Evolutionary conservation across 495 filamentous ascomycete genomes (phyloP).

Genomic region (Hyaloscypha hepaticicola): DNA sequence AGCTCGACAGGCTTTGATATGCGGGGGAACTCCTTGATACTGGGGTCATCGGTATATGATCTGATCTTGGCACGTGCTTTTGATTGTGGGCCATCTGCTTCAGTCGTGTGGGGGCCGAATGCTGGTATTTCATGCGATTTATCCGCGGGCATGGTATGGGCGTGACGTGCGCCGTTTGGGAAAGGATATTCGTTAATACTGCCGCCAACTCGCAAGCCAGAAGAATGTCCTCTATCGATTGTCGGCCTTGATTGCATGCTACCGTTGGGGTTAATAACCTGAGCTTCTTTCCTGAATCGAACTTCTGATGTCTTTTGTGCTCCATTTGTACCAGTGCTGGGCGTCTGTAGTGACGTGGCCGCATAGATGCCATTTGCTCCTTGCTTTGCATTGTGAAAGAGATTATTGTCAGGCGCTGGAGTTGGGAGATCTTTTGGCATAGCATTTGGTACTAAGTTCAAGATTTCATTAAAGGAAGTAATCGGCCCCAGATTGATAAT

Average conservation of each 20-base stretch:
- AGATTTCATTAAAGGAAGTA: constrained; percentile 4
- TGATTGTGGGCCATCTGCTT: constrained; percentile 36
- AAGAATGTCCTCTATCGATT: constrained; percentile 9
- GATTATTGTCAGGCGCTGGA: constrained; percentile 9
- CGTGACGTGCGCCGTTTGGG: neutral
- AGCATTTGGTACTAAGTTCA: neutral
- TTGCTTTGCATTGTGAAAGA: constrained; percentile 4
- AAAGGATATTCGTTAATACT: constrained; percentile 7
- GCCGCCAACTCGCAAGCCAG: constrained; percentile 7
- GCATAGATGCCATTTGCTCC: neutral
- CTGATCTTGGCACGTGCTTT: constrained; percentile 40
- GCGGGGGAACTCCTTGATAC: constrained; percentile 43
- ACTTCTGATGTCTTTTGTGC: neutral
- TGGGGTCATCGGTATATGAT: constrained; percentile 43
- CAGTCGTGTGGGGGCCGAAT: constrained; percentile 17
- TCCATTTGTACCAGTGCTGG: neutral
- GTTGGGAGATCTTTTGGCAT: constrained; percentile 17
- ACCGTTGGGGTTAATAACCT: neutral
- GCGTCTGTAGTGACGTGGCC: neutral
- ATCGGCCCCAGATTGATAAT: constrained; percentile 18
- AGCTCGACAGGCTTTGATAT: constrained; percentile 57
- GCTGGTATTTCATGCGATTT: constrained; percentile 20
- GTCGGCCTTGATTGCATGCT: neutral
- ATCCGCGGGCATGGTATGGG: constrained; percentile 8
- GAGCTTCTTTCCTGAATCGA: constrained; percentile 13